A percentile compares a stretch with the other conserved stretches of the same genome.
Conservation (phyloP, 2,329 filamentous ascomycete species). For the Acrocalymma vagum region DNA sequence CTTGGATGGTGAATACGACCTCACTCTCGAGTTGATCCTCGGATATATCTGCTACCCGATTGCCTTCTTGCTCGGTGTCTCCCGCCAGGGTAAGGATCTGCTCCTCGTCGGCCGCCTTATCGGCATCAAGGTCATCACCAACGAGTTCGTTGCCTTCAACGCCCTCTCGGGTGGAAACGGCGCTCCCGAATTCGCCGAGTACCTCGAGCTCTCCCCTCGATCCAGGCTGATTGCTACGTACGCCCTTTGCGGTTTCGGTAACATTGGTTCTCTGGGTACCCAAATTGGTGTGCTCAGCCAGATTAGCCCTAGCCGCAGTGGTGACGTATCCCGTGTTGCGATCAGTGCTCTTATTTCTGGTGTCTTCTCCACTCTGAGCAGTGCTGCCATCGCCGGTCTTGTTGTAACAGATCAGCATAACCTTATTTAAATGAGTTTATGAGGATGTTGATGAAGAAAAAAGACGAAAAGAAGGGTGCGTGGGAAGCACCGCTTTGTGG, state of each 20-base stretch:
- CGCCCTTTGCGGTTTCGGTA: conserved; percentile 78
- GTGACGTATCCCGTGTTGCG: conserved; percentile 79
- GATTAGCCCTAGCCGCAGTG: conserved; percentile 76
- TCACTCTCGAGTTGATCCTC: conserved; percentile 78
- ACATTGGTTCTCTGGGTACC: conserved; percentile 86
- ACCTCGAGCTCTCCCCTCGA: conserved; percentile 69
- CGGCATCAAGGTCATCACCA: conserved; percentile 84
- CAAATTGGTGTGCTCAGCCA: conserved; percentile 89
- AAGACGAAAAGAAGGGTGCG: conserved; percentile 11
- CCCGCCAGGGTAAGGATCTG: conserved; percentile 65
- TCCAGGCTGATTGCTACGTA: conserved; percentile 86
- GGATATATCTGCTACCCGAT: conserved; percentile 82
- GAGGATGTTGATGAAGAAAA: neutral
- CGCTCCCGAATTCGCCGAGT: conserved; percentile 57
- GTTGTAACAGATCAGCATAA: conserved; percentile 59
- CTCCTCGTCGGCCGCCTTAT: conserved; percentile 81
- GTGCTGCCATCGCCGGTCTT: conserved; percentile 67
- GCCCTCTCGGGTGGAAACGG: conserved; percentile 58
- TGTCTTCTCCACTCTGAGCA: conserved; percentile 80
- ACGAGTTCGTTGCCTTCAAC: conserved; percentile 81
- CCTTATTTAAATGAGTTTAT: no score
- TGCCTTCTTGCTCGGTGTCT: conserved; percentile 83
- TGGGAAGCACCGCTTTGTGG: no score
- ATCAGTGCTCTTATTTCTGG: conserved; percentile 81
- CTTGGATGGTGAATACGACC: conserved; percentile 70